These are phyloP conservation scores for Carex scoparia DNA, from an alignment of 176 grass and related monocot species.

Conservation along the genomic window DNA sequence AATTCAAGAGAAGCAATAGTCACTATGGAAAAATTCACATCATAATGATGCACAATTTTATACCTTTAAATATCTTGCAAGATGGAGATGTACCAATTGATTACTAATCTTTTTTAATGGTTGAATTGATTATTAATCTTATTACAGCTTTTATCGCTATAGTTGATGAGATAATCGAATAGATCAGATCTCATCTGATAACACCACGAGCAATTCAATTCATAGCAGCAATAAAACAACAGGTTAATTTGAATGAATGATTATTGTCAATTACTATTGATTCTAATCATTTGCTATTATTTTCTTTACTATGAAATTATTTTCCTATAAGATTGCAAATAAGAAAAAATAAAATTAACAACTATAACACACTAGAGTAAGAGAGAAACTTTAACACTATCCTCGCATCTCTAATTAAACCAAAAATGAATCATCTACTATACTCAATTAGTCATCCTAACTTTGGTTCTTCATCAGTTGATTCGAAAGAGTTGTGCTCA, in stretches of 20 bases:
- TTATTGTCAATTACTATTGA: slow-evolving; percentile 5
- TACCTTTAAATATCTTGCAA: neutral
- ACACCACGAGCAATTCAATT: neutral
- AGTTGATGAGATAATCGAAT: neutral
- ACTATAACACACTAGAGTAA: neutral
- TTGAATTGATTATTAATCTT: neutral
- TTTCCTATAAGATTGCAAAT: slow-evolving; percentile 9
- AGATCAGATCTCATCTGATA: too few relatives aligned
- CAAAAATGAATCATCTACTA: slow-evolving; percentile 6
- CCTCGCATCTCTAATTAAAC: slow-evolving; percentile 3
- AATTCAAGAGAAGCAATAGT: too few relatives aligned
- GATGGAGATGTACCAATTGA: neutral
- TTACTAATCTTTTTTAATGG: neutral
- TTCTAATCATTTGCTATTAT: neutral
- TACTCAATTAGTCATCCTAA: neutral
- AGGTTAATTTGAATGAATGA: neutral
- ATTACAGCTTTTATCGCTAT: too few relatives aligned
- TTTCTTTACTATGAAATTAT: neutral
- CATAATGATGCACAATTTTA: neutral
- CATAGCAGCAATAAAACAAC: neutral
- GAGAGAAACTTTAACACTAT: neutral
- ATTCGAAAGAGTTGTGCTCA: slow-evolving; percentile 16
- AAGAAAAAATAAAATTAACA: neutral
- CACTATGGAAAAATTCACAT: neutral
- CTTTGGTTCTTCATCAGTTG: slow-evolving; percentile 8